Evolutionary conservation across 805 yeast species (phyloP).

Genomic region (Grigorovia transvaalensis): DNA sequence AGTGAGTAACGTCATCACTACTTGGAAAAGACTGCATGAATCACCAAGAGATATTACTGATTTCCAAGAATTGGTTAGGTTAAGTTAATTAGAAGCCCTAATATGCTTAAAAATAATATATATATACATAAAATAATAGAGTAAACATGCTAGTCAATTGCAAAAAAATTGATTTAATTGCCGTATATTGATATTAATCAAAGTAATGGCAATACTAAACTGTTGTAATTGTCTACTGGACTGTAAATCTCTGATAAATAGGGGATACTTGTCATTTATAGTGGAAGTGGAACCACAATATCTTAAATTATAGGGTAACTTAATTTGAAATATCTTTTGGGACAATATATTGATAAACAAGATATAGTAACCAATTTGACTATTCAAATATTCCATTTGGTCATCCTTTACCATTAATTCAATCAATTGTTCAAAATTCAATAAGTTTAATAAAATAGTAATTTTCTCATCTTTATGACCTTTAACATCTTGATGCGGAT

Average conservation of each 20-base stretch:
- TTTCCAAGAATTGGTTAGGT: conserved; percentile 32
- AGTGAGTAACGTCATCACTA: conserved; percentile 31
- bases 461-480: not conserved
- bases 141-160: not conserved
- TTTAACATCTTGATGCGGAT: not conserved
- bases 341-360: conserved; percentile 17
- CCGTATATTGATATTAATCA: conserved; percentile 16
- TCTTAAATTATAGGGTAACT: conserved; percentile 16
- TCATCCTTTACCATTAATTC: conserved; percentile 2
- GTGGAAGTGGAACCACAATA: conserved; percentile 23
- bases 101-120: not conserved
- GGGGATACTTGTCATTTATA: conserved; percentile 13
- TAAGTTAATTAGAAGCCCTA: not conserved
- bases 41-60: conserved; percentile 41
- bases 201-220: conserved; percentile 12
- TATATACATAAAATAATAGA: conserved; percentile 24
- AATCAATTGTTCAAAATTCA: not conserved
- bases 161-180: conserved; percentile 21
- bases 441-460: not conserved
- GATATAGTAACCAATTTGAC: conserved; percentile 22
- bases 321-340: conserved; percentile 9
- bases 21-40: conserved; percentile 69
- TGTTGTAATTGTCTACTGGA: conserved; percentile 8
- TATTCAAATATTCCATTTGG: conserved; percentile 9
- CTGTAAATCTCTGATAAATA: conserved; percentile 13